Conservation (phyloP, 257 asterid species). For the Fraxinus pennsylvanica region DNA sequence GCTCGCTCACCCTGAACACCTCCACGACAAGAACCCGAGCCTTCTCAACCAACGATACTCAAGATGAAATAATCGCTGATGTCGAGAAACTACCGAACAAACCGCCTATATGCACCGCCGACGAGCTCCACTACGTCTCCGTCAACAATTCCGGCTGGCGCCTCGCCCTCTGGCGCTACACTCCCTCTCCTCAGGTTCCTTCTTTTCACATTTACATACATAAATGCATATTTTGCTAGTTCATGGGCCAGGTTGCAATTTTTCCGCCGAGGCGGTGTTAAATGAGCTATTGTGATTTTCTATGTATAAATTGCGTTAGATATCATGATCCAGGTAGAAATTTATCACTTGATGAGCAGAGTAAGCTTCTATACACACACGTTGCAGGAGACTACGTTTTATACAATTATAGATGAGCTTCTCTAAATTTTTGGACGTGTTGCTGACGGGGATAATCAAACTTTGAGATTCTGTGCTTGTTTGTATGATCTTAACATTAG, state of each 20-base stretch:
- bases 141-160: slow-evolving; percentile 69
- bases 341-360: background rate
- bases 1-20: slow-evolving; percentile 26
- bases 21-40: slow-evolving; percentile 38
- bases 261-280: background rate
- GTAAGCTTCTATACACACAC: background rate
- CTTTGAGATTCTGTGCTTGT: slow-evolving; percentile 1
- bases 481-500: background rate
- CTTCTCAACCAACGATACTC: slow-evolving; percentile 45
- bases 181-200: slow-evolving; percentile 74
- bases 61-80: slow-evolving; percentile 16
- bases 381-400: background rate
- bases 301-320: background rate
- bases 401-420: background rate
- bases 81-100: slow-evolving; percentile 45
- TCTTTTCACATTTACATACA: background rate
- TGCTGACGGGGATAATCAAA: slow-evolving; percentile 9
- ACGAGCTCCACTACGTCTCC: slow-evolving; percentile 88
- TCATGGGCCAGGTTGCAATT: background rate
- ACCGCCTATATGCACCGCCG: slow-evolving; percentile 90
- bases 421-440: slow-evolving; percentile 20
- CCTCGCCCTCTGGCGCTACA: slow-evolving; percentile 95
- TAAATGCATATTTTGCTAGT: background rate
- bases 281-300: background rate
- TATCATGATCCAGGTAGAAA: slow-evolving; percentile 15